These are phyloP conservation scores for Macadamia integrifolia DNA, from an alignment of 164 flowering plant genomes.

Conservation along the genomic window DNA sequence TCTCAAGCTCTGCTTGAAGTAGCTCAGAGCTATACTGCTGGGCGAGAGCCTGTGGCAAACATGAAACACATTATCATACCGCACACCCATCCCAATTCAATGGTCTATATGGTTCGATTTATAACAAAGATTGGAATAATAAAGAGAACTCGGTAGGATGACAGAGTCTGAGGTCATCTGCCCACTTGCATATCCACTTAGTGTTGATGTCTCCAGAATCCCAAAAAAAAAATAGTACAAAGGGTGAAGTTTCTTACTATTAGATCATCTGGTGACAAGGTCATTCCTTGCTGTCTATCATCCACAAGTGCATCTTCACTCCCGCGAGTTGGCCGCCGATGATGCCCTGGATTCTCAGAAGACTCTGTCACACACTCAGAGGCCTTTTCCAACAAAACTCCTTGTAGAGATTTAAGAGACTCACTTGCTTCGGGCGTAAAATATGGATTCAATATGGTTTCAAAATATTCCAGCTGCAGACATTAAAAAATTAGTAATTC, in stretches of 20 bases:
- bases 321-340: slow-evolving; percentile 91
- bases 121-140: too few species aligned
- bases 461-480: slow-evolving; percentile 94
- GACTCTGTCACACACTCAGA: slow-evolving; percentile 60
- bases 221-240: not conserved
- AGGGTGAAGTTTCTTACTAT: slow-evolving; percentile 51
- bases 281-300: slow-evolving; percentile 67
- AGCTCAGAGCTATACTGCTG: slow-evolving; percentile 87
- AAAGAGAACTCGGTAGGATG: too few species aligned
- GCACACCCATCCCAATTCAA: too few species aligned
- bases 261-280: slow-evolving; percentile 88
- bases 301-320: slow-evolving; percentile 79
- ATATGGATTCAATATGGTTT: slow-evolving; percentile 79
- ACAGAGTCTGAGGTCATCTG: too few species aligned
- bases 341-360: slow-evolving; percentile 73
- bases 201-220: too few species aligned
- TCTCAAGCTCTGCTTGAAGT: slow-evolving; percentile 81
- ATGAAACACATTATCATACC: slow-evolving; percentile 2
- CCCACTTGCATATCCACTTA: not conserved
- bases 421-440: slow-evolving; percentile 82
- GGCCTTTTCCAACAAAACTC: slow-evolving; percentile 80
- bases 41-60: slow-evolving; percentile 66
- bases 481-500: not conserved
- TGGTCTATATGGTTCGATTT: too few species aligned
- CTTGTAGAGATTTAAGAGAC: slow-evolving; percentile 79